A percentile compares a stretch with the other conserved stretches of the same genome.
phyloP scores from a whole-genome alignment of 495 filamentous ascomycete genomes.

The Xylaria cubensis region DNA sequence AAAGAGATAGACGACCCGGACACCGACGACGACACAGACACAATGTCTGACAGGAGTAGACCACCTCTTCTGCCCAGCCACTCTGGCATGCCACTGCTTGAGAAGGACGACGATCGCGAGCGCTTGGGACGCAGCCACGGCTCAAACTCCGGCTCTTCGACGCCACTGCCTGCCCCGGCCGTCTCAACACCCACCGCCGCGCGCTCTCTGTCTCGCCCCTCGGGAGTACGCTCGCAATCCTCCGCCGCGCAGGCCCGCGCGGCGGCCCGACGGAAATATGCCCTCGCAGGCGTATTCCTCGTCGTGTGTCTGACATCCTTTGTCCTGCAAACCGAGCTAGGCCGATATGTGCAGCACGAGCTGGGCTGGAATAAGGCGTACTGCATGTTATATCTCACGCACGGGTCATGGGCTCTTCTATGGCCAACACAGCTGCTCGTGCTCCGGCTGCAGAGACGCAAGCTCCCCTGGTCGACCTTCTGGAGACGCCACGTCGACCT shows the following conservation, averaged over 20 bases:
- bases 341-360: constrained; percentile 88
- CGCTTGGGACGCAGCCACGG: constrained; percentile 50
- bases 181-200: constrained; percentile 32
- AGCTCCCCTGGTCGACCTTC: constrained; percentile 80
- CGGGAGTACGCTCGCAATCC: constrained; percentile 66
- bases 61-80: constrained; percentile 57
- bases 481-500: constrained; percentile 80
- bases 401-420: constrained; percentile 88
- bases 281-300: constrained; percentile 83
- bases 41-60: constrained; percentile 32
- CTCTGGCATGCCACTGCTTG: constrained; percentile 61
- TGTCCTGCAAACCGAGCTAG: constrained; percentile 89
- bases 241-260: constrained; percentile 59
- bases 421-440: constrained; percentile 86
- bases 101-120: constrained; percentile 54
- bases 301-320: constrained; percentile 82
- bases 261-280: constrained; percentile 79
- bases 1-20: constrained; percentile 29
- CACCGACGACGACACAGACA: constrained; percentile 39
- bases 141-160: constrained; percentile 28
- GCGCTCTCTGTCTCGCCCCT: constrained; percentile 50
- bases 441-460: constrained; percentile 67
- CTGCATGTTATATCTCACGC: constrained; percentile 97
- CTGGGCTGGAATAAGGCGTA: constrained; percentile 94
- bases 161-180: constrained; percentile 28